Conservation (phyloP, 441 rosid genomes). For the Corymbia calophylla region DNA sequence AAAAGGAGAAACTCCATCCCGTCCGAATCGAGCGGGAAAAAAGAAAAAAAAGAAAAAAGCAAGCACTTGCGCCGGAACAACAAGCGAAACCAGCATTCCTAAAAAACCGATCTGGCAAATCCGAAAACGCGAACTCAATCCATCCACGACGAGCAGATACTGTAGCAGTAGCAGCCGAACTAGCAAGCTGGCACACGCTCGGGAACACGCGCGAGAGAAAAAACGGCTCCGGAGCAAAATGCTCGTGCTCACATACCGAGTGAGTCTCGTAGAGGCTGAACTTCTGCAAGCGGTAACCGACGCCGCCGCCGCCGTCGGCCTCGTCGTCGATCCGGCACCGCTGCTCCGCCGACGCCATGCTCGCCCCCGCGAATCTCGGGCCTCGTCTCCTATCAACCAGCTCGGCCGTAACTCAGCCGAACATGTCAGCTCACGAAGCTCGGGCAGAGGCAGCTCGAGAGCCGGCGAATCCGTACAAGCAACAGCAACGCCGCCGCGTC, state of each 20-base stretch:
- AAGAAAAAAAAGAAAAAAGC: background rate
- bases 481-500: background rate
- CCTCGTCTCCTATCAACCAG: background rate
- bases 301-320: background rate
- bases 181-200: background rate
- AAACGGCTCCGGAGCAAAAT: background rate
- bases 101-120: background rate
- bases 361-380: background rate
- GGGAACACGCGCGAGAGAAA: background rate
- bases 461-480: background rate
- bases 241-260: background rate
- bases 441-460: background rate
- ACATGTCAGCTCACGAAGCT: background rate
- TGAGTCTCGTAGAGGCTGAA: background rate
- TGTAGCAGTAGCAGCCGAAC: background rate
- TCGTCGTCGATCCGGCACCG: background rate
- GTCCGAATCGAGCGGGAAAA: background rate
- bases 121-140: background rate
- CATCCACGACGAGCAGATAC: background rate
- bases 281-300: background rate
- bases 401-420: background rate
- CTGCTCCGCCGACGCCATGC: background rate
- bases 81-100: background rate
- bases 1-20: background rate
- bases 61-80: background rate